Evolutionary conservation across 352 stramenopile genomes (phyloP).

Genomic region (Phytophthora boehmeriae): DNA sequence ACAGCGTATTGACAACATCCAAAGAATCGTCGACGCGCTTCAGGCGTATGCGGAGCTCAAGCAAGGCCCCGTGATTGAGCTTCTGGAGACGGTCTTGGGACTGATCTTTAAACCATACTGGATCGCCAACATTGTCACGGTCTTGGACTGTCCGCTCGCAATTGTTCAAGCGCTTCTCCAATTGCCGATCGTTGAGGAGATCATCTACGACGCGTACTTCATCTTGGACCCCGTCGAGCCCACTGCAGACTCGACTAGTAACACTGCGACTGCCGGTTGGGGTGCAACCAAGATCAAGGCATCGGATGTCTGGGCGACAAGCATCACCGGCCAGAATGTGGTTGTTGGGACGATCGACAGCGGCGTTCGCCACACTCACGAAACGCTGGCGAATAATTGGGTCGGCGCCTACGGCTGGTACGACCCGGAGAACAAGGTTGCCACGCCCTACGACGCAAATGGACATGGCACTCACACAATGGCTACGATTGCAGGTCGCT

Average conservation of each 20-base stretch:
- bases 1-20: constrained; percentile 23
- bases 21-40: constrained; percentile 28
- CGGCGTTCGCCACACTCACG: constrained; percentile 42
- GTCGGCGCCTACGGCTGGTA: constrained; percentile 48
- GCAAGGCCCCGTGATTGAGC: constrained; percentile 19
- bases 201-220: constrained; percentile 35
- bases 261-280: constrained; percentile 34
- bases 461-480: constrained; percentile 63
- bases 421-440: constrained; percentile 34
- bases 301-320: constrained; percentile 36
- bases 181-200: constrained; percentile 27
- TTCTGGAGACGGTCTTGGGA: constrained; percentile 8
- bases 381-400: constrained; percentile 39
- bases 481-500: constrained; percentile 45
- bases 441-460: constrained; percentile 43
- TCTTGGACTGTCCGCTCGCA: constrained; percentile 29
- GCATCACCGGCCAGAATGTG: constrained; percentile 35
- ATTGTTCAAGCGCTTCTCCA: constrained; percentile 27
- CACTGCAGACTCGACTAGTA: constrained; percentile 26
- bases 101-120: constrained; percentile 28
- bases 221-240: constrained; percentile 14
- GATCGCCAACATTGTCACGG: constrained; percentile 47
- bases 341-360: constrained; percentile 51
- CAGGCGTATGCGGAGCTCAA: constrained; percentile 9
- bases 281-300: constrained; percentile 43